phyloP scores from a whole-genome alignment of 106 monocot species.

The Ottelia alismoides region DNA sequence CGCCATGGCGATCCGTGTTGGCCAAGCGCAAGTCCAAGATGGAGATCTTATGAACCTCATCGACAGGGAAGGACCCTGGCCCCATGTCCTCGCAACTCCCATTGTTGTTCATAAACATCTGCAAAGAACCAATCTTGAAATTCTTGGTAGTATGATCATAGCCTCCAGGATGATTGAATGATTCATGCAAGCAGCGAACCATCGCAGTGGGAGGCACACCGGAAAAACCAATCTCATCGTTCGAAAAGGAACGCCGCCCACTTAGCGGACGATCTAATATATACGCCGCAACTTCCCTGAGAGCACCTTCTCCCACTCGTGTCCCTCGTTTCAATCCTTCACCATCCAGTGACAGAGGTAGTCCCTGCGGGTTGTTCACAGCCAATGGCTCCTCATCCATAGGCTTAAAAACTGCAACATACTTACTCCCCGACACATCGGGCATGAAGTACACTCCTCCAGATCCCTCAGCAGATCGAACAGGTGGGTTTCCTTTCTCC shows the following conservation, averaged over 20 bases:
- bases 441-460: conserved; percentile 73
- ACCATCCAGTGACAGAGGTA: conserved; percentile 51
- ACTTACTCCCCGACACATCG: conserved; percentile 28
- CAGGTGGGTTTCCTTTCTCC: conserved; percentile 38
- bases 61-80: conserved; percentile 38
- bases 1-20: conserved; percentile 73
- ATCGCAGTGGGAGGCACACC: conserved; percentile 65
- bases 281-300: conserved; percentile 70
- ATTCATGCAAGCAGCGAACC: conserved; percentile 30
- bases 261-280: conserved; percentile 53
- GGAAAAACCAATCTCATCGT: conserved; percentile 43
- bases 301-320: conserved; percentile 57
- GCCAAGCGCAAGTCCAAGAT: conserved; percentile 75
- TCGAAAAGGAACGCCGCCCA: conserved; percentile 17
- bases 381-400: conserved; percentile 77
- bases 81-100: conserved; percentile 77
- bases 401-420: conserved; percentile 63
- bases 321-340: conserved; percentile 73
- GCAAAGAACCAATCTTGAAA: conserved; percentile 58
- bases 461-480: conserved; percentile 48
- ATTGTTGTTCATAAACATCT: conserved; percentile 54
- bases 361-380: conserved; percentile 49
- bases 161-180: conserved; percentile 30
- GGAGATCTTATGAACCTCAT: conserved; percentile 68
- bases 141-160: conserved; percentile 5